A percentile compares a stretch with the other conserved stretches of the same genome.
Evolutionary conservation across 192 early-diverging fungal species (phyloP).

Genomic region (Lobosporangium transversale): DNA sequence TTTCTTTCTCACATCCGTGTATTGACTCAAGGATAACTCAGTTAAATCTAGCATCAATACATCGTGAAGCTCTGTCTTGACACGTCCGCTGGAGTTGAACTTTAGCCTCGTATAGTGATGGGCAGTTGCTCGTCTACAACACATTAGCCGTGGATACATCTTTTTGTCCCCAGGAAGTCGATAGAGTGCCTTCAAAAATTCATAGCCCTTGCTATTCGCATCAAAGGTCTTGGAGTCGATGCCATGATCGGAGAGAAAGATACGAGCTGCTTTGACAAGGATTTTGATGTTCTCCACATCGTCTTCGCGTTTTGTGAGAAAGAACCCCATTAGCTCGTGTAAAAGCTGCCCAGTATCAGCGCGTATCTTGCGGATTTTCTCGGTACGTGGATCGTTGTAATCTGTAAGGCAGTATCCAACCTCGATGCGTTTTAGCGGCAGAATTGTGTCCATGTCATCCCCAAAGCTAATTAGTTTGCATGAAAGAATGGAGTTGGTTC

Average conservation of each 20-base stretch:
- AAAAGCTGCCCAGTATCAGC: constrained; percentile 62
- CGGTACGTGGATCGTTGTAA: constrained; percentile 56
- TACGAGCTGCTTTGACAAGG: constrained; percentile 62
- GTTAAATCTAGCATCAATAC: constrained; percentile 61
- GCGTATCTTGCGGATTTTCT: constrained; percentile 61
- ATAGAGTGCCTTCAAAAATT: constrained; percentile 59
- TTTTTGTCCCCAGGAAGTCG: constrained; percentile 59
- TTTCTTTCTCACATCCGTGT: constrained; percentile 68
- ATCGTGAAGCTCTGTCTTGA: constrained; percentile 61
- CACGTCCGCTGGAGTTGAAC: constrained; percentile 62
- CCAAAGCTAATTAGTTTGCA: constrained; percentile 48
- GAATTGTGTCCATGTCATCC: constrained; percentile 52
- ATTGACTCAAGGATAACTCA: constrained; percentile 65
- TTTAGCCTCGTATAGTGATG: constrained; percentile 65
- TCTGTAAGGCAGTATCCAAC: constrained; percentile 80
- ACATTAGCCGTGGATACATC: constrained; percentile 59
- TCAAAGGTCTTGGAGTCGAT: constrained; percentile 60
- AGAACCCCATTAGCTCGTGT: constrained; percentile 60
- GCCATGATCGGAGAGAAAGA: constrained; percentile 66
- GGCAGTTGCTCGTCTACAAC: constrained; percentile 60
- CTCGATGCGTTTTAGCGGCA: constrained; percentile 53
- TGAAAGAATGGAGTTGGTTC: too few species aligned
- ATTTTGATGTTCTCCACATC: constrained; percentile 82
- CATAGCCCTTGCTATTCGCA: constrained; percentile 61
- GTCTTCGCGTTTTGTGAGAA: constrained; percentile 68